Evolutionary conservation across 2,329 filamentous ascomycete species (phyloP).

Genomic region (Sclerotinia subarctica): DNA sequence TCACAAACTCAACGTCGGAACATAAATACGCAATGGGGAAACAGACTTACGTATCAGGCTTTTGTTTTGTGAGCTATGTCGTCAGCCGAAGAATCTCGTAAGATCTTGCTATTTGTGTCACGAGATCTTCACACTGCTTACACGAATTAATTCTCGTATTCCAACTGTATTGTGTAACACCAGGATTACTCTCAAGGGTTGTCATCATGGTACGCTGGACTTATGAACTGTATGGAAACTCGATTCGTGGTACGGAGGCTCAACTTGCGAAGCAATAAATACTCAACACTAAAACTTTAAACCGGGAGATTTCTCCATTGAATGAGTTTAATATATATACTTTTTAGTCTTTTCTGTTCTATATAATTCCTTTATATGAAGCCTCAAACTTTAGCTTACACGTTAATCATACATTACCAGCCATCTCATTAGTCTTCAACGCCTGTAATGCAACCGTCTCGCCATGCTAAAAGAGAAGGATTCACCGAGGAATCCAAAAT

Average conservation of each 20-base stretch:
- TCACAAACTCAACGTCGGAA: not conserved
- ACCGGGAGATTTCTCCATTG: not conserved
- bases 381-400: not conserved
- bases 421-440: conserved; percentile 10
- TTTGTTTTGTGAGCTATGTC: not conserved
- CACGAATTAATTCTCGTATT: conserved; percentile 3
- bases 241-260: not conserved
- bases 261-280: not conserved
- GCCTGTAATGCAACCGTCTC: conserved; percentile 10
- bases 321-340: not conserved
- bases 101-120: not conserved
- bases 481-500: conserved; percentile 1
- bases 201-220: not conserved
- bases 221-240: not conserved
- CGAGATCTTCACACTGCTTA: conserved; percentile 2
- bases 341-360: not conserved
- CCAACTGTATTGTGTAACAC: not conserved
- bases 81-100: conserved; percentile 11
- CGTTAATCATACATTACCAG: conserved; percentile 14
- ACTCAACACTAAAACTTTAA: not conserved
- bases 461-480: conserved; percentile 9
- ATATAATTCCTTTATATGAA: not conserved
- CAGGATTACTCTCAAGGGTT: not conserved
- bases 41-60: not conserved
- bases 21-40: not conserved